phyloP scores from a whole-genome alignment of 2,329 filamentous ascomycete genomes.

The Amesomyces nigricolor region DNA sequence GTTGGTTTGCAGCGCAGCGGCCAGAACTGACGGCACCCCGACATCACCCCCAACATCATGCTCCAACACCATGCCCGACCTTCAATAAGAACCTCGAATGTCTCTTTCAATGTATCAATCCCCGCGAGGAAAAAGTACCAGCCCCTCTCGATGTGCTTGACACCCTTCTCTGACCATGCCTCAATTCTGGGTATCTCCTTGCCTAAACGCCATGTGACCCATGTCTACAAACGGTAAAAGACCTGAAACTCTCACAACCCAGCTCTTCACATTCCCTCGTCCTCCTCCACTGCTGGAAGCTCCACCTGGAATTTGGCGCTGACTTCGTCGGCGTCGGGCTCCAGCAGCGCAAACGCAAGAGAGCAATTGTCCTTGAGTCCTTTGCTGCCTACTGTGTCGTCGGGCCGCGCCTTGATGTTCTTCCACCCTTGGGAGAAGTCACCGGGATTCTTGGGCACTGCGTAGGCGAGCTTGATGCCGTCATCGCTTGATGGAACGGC shows the following conservation, averaged over 20 bases:
- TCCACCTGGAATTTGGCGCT: conserved; percentile 36
- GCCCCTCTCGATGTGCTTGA: too few relatives aligned
- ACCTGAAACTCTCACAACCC: background rate
- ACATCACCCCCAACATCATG: too few relatives aligned
- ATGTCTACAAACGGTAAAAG: too few relatives aligned
- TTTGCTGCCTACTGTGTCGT: conserved; percentile 37
- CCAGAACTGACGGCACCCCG: too few relatives aligned
- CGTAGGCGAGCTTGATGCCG: conserved; percentile 42
- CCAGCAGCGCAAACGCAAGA: conserved; percentile 45
- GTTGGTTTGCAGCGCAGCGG: too few relatives aligned
- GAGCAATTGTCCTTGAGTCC: conserved; percentile 43
- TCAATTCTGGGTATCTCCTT: conserved; percentile 2
- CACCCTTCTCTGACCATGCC: background rate
- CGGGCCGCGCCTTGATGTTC: conserved; percentile 36
- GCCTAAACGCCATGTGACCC: conserved; percentile 5
- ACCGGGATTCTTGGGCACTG: conserved; percentile 38
- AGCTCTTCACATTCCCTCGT: background rate
- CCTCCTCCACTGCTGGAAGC: conserved; percentile 32
- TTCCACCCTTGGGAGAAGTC: conserved; percentile 48
- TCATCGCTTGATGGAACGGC: conserved; percentile 38
- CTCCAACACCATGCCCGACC: too few relatives aligned
- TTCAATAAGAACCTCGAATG: too few relatives aligned
- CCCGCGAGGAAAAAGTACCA: too few relatives aligned
- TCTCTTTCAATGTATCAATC: too few relatives aligned
- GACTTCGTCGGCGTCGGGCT: conserved; percentile 36